Conservation (phyloP, 805 yeast genomes). For the Ogataea ramenticola region DNA sequence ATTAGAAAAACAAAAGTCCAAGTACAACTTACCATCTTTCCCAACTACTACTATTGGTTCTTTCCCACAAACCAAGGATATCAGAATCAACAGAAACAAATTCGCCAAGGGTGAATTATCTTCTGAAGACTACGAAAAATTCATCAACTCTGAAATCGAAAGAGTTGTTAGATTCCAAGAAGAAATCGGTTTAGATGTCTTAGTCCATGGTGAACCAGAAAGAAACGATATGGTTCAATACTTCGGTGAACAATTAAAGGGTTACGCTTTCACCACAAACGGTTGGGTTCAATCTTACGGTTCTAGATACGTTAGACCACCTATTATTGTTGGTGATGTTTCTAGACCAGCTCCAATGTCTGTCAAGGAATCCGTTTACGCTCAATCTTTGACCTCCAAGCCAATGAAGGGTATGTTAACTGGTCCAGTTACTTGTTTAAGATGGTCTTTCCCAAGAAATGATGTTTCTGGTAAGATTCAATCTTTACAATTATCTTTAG, state of each 20-base stretch:
- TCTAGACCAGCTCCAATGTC: constrained; percentile 98
- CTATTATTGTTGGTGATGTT: constrained; percentile 97
- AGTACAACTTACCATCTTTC: constrained; percentile 93
- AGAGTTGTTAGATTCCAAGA: constrained; percentile 98
- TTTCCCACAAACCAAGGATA: constrained; percentile 99
- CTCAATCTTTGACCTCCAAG: constrained; percentile 90
- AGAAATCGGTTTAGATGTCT: constrained; percentile 95
- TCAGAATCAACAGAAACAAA: constrained; percentile 97
- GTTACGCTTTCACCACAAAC: constrained; percentile 96
- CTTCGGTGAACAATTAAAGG: constrained; percentile 98
- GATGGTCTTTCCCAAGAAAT: constrained; percentile 99
- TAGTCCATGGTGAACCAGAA: constrained; percentile 99
- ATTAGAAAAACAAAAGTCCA: constrained; percentile 77
- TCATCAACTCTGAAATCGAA: constrained; percentile 95
- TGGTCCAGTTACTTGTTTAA: constrained; percentile 98
- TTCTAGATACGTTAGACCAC: constrained; percentile 99
- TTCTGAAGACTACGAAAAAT: constrained; percentile 90
- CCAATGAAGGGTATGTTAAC: constrained; percentile 99
- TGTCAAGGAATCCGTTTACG: constrained; percentile 98
- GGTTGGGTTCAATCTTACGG: constrained; percentile 99
- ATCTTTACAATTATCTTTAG: constrained; percentile 94
- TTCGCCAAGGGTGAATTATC: constrained; percentile 94
- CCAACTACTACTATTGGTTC: constrained; percentile 99
- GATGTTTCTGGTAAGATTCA: constrained; percentile 90
- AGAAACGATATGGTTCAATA: constrained; percentile 99